Conservation (phyloP, 192 early-diverging fungal species). For the Gamsiella multidivaricata region DNA sequence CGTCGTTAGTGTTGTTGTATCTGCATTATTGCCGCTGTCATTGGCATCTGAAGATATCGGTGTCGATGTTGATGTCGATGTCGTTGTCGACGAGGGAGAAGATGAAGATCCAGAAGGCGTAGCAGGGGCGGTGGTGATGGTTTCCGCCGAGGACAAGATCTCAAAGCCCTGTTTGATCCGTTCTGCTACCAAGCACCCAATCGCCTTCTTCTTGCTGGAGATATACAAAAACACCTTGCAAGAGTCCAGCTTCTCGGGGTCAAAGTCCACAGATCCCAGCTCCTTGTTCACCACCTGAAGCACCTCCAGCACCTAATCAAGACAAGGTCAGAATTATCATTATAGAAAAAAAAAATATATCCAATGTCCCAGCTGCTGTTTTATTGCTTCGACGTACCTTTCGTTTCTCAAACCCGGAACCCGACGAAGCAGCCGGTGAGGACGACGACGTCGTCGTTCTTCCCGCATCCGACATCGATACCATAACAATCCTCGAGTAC, state of each 20-base stretch:
- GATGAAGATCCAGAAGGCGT: background rate
- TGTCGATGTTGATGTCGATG: background rate
- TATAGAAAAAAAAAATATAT: background rate
- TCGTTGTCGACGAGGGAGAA: background rate
- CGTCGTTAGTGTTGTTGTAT: background rate
- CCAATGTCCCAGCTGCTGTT: background rate
- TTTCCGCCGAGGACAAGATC: constrained; percentile 9
- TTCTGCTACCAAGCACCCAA: constrained; percentile 58
- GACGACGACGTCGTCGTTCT: background rate
- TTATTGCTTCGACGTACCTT: constrained; percentile 45
- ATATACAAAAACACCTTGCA: constrained; percentile 60
- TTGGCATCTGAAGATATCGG: background rate
- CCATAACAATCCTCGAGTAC: constrained; percentile 44
- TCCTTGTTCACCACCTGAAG: constrained; percentile 53
- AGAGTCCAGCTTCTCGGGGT: constrained; percentile 30
- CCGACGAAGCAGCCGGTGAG: background rate
- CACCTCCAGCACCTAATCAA: constrained; percentile 52
- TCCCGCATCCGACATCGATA: constrained; percentile 44
- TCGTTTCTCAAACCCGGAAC: constrained; percentile 40
- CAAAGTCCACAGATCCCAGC: constrained; percentile 53
- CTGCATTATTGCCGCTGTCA: background rate
- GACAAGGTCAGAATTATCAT: no score
- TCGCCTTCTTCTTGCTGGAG: constrained; percentile 54
- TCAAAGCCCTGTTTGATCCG: constrained; percentile 53
- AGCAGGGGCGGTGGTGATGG: background rate